A percentile compares a stretch with the other conserved stretches of the same genome.
phyloP scores from a whole-genome alignment of 371 early-diverging fungal genomes.

The Vairimorpha ceranae region DNA sequence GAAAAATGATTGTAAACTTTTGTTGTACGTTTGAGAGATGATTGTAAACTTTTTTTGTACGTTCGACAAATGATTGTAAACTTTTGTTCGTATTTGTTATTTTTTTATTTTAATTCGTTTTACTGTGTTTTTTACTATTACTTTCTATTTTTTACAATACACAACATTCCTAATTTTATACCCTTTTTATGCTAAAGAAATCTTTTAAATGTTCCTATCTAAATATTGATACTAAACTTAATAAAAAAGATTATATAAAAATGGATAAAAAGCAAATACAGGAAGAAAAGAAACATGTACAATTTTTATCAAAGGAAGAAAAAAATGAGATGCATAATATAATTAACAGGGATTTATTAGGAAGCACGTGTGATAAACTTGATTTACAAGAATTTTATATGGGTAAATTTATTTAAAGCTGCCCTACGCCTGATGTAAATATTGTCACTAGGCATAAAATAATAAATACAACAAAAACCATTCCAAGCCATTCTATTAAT shows the following conservation, averaged over 20 bases:
- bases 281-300: neutral
- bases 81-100: too few relatives aligned
- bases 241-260: neutral
- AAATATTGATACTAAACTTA: neutral
- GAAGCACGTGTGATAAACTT: slow-evolving; percentile 2
- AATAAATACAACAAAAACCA: neutral
- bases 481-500: neutral
- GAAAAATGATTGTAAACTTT: too few relatives aligned
- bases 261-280: neutral
- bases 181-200: neutral
- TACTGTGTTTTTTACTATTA: too few relatives aligned
- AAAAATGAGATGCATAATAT: slow-evolving; percentile 2
- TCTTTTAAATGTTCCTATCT: neutral
- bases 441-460: neutral
- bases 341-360: slow-evolving; percentile 11
- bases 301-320: slow-evolving; percentile 14
- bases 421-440: neutral
- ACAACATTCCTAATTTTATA: neutral
- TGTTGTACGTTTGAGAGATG: too few relatives aligned
- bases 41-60: too few relatives aligned
- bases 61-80: too few relatives aligned
- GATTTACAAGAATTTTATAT: slow-evolving; percentile 5
- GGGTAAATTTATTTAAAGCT: neutral
- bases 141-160: too few relatives aligned
- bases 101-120: too few relatives aligned